Evolutionary conservation across 352 stramenopile genomes (phyloP).

Genomic region (Phytophthora foliorum): DNA sequence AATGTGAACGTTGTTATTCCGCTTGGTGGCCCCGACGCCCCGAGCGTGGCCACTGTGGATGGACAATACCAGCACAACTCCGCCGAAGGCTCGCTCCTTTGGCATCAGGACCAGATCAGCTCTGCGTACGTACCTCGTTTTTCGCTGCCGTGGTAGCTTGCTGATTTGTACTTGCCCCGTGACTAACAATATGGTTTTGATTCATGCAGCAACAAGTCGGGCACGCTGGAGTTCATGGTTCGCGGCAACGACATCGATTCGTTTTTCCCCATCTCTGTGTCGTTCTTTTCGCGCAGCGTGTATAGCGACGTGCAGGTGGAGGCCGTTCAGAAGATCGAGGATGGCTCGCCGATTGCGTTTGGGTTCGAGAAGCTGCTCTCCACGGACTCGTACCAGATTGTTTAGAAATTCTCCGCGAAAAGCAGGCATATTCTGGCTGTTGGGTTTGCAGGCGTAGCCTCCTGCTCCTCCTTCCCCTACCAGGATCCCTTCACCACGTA

Average conservation of each 20-base stretch:
- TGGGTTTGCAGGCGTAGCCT: conserved; percentile 11
- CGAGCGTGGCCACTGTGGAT: conserved; percentile 80
- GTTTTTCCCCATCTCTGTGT: conserved; percentile 91
- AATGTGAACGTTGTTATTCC: conserved; percentile 91
- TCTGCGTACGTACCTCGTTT: conserved; percentile 63
- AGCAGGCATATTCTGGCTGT: conserved; percentile 14
- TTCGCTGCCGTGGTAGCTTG: not conserved
- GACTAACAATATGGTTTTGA: conserved; percentile 19
- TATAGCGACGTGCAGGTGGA: conserved; percentile 90
- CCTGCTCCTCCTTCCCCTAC: conserved; percentile 9
- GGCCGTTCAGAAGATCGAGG: conserved; percentile 75
- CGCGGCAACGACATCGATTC: conserved; percentile 82
- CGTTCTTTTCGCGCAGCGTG: conserved; percentile 90
- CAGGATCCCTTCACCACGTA: conserved; percentile 26
- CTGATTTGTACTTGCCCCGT: not conserved
- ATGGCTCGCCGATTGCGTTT: conserved; percentile 80
- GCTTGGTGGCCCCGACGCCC: conserved; percentile 74
- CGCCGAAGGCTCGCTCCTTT: conserved; percentile 71
- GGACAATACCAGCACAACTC: conserved; percentile 91
- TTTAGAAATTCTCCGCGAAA: conserved; percentile 63
- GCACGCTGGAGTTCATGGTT: conserved; percentile 86
- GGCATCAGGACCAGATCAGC: conserved; percentile 86
- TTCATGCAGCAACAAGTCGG: conserved; percentile 75
- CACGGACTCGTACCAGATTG: conserved; percentile 90
- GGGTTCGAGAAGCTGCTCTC: conserved; percentile 91